A percentile compares a stretch with the other conserved stretches of the same genome.
phyloP scores from a whole-genome alignment of 2,329 filamentous ascomycete species.

The Paracamarosporium sp. region DNA sequence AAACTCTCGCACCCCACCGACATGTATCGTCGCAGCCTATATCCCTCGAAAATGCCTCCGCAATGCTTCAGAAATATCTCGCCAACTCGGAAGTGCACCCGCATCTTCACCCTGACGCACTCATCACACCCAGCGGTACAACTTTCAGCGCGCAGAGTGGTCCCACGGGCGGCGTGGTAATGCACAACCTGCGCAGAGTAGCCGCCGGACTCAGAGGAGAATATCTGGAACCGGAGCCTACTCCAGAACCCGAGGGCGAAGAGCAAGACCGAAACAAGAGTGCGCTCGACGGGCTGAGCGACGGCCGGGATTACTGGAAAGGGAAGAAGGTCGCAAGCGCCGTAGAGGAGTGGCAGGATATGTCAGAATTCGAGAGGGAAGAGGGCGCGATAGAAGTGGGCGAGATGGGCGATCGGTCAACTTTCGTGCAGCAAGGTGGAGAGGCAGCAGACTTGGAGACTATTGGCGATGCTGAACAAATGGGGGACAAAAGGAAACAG shows the following conservation, averaged over 20 bases:
- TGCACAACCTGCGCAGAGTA: constrained; percentile 61
- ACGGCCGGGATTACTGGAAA: constrained; percentile 19
- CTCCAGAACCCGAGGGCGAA: constrained; percentile 45
- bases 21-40: constrained; percentile 41
- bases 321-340: constrained; percentile 7
- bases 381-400: constrained; percentile 50
- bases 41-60: constrained; percentile 40
- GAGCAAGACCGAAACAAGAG: constrained; percentile 12
- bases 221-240: constrained; percentile 53
- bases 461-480: constrained; percentile 26
- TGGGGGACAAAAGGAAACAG: constrained; percentile 39
- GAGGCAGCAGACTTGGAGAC: constrained; percentile 36
- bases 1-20: constrained; percentile 46
- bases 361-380: constrained; percentile 23
- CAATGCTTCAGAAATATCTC: constrained; percentile 50
- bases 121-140: constrained; percentile 51
- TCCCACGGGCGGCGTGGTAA: constrained; percentile 53
- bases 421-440: constrained; percentile 36
- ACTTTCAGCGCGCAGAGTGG: constrained; percentile 52
- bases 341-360: constrained; percentile 9
- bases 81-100: constrained; percentile 46
- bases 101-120: constrained; percentile 58
- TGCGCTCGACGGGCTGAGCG: neutral
- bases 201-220: constrained; percentile 61
- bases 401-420: constrained; percentile 47